Percentiles rank a stretch among this genome's conserved stretches.
Conservation (phyloP, 805 yeast genomes). For the Candida piceae region DNA sequence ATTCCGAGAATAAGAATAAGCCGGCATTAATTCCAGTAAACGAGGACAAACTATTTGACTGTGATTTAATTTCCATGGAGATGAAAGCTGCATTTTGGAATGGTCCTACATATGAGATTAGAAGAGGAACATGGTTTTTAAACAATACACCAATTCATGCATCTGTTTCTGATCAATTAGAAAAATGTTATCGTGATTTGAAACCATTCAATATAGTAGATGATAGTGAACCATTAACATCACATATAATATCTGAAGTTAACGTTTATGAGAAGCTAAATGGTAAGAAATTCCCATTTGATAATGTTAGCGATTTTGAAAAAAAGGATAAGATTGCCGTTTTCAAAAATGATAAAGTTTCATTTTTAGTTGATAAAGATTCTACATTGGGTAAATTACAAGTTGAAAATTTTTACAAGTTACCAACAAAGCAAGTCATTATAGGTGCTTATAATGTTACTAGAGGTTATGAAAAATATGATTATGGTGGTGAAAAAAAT, state of each 20-base stretch:
- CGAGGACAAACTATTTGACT: constrained; percentile 77
- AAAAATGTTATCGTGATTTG: constrained; percentile 42
- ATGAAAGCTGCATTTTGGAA: constrained; percentile 79
- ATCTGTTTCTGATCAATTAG: constrained; percentile 52
- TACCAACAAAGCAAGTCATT: constrained; percentile 26
- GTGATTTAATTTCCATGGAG: constrained; percentile 49
- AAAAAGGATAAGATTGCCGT: constrained; percentile 24
- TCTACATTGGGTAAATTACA: constrained; percentile 24
- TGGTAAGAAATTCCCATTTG: constrained; percentile 25
- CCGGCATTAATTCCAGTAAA: constrained; percentile 50
- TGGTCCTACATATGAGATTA: constrained; percentile 77
- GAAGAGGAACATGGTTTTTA: constrained; percentile 83
- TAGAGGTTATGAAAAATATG: constrained; percentile 38
- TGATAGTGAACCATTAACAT: constrained; percentile 7
- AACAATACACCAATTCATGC: constrained; percentile 52
- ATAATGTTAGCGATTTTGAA: constrained; percentile 19
- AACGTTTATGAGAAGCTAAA: constrained; percentile 28
- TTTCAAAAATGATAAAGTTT: constrained; percentile 21
- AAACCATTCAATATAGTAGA: constrained; percentile 13
- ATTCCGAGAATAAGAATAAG: neutral
- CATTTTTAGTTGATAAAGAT: constrained; percentile 23
- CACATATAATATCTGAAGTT: constrained; percentile 20
- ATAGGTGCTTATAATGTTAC: constrained; percentile 46
- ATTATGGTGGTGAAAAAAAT: constrained; percentile 6
- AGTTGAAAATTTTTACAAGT: constrained; percentile 21